These are phyloP conservation scores for Corymbia citriodora DNA, from an alignment of 441 rosid species.

Conservation along the genomic window DNA sequence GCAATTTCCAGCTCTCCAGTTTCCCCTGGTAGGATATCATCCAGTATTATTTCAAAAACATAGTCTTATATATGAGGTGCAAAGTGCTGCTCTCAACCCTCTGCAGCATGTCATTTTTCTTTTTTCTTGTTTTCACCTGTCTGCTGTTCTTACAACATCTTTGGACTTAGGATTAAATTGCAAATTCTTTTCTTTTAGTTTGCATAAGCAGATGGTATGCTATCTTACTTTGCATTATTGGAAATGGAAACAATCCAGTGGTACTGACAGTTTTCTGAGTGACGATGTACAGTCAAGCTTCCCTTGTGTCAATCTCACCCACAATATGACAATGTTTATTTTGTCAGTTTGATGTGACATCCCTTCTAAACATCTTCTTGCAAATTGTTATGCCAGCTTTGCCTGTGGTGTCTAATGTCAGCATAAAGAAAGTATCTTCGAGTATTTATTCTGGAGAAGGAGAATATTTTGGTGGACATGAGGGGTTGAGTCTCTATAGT, in stretches of 20 bases:
- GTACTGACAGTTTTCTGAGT: background rate
- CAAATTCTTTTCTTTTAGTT: background rate
- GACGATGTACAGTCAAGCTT: background rate
- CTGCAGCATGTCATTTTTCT: background rate
- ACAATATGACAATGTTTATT: background rate
- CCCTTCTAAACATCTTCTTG: background rate
- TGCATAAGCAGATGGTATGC: background rate
- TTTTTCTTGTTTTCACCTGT: background rate
- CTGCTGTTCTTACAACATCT: background rate
- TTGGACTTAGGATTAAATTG: background rate
- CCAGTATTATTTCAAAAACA: background rate
- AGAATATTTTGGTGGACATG: constrained; percentile 91
- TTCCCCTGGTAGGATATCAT: constrained; percentile 53
- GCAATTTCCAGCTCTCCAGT: constrained; percentile 72
- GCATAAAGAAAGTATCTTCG: constrained; percentile 52
- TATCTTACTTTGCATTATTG: background rate
- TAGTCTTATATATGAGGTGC: background rate
- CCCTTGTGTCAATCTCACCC: background rate
- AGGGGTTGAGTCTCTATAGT: constrained; percentile 83
- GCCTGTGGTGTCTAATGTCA: constrained; percentile 67
- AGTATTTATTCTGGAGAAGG: constrained; percentile 85
- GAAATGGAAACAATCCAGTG: background rate
- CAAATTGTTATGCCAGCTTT: constrained; percentile 48
- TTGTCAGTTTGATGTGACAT: background rate
- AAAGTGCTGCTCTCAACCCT: background rate